phyloP scores from a whole-genome alignment of 1,284 basidiomycete species.

The Vanrija pseudolonga region DNA sequence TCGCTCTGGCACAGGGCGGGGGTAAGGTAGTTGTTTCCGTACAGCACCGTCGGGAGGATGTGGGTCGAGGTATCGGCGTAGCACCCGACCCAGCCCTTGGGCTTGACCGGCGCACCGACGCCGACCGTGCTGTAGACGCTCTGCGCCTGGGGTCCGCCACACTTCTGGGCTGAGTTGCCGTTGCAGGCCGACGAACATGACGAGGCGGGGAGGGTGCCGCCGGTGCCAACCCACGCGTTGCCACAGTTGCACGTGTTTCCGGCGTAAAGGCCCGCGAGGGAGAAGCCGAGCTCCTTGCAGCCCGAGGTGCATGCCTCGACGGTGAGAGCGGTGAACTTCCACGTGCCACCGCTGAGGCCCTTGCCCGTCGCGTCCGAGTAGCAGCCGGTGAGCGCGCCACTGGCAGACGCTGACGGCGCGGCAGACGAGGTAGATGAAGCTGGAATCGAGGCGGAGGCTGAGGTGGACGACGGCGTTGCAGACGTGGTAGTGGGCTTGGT shows the following conservation, averaged over 20 bases:
- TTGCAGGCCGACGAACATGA: constrained; percentile 10
- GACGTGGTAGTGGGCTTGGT: no score
- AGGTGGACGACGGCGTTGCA: neutral
- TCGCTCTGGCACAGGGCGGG: constrained; percentile 4
- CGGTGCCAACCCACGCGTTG: constrained; percentile 4
- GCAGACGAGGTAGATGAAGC: no score
- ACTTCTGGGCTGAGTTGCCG: constrained; percentile 4
- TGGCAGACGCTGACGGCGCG: neutral
- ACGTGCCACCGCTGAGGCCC: constrained; percentile 10
- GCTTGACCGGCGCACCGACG: no score
- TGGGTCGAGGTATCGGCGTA: neutral
- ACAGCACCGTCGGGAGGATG: neutral
- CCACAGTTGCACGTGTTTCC: constrained; percentile 24
- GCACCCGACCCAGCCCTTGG: neutral
- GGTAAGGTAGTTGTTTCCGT: neutral
- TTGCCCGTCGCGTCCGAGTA: neutral
- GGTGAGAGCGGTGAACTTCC: constrained; percentile 8
- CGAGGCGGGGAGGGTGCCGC: neutral
- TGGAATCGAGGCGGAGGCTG: no score
- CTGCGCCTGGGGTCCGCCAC: constrained; percentile 1
- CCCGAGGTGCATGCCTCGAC: constrained; percentile 5
- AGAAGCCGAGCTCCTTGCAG: constrained; percentile 17
- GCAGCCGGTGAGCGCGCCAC: constrained; percentile 13
- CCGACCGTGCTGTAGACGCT: neutral
- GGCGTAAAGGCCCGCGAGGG: constrained; percentile 17